Evolutionary conservation across 257 asterid species (phyloP).

Genomic region (Leptodermis oblonga): DNA sequence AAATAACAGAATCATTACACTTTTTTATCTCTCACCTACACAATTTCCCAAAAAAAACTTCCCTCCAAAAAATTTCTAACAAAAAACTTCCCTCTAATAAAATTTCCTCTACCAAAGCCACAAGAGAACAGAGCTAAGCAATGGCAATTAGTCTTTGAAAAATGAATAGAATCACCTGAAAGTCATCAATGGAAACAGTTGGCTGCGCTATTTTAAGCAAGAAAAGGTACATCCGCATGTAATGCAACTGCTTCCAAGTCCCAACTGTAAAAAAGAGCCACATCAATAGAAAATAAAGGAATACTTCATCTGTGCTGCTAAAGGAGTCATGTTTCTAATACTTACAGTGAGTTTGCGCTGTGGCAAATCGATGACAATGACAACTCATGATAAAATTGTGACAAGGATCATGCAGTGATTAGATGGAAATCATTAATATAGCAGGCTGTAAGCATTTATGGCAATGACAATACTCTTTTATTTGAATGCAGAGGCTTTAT

Average conservation of each 20-base stretch:
- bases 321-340: not conserved
- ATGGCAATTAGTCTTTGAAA: not conserved
- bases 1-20: no score
- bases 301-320: no score
- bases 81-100: no score
- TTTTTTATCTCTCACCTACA: no score
- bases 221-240: constrained; percentile 3
- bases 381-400: not conserved
- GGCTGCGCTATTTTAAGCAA: not conserved
- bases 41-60: no score
- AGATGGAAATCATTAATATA: not conserved
- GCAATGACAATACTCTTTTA: not conserved
- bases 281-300: not conserved
- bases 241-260: not conserved
- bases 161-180: not conserved
- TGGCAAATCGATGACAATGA: not conserved
- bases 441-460: constrained; percentile 6
- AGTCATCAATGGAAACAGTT: constrained; percentile 3
- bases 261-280: not conserved
- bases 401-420: not conserved
- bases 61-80: no score
- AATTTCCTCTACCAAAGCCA: no score
- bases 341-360: not conserved
- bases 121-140: no score
- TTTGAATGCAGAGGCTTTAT: constrained; percentile 38